These are phyloP conservation scores for Nothophytophthora sp. DNA, from an alignment of 352 stramenopile genomes.

Conservation along the genomic window DNA sequence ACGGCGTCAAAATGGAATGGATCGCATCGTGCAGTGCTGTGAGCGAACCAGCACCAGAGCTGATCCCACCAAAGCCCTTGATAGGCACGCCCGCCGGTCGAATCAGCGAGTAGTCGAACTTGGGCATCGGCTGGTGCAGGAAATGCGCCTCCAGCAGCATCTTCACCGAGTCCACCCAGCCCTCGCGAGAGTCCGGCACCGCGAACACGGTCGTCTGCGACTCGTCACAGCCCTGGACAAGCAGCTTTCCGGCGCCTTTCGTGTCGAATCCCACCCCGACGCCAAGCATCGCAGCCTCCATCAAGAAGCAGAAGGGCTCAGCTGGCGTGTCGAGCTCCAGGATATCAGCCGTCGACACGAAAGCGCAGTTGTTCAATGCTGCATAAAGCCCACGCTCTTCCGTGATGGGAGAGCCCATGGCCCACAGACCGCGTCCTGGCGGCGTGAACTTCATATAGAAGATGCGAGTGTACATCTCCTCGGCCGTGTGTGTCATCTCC, in stretches of 20 bases:
- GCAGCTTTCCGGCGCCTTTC: constrained; percentile 75
- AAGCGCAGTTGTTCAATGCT: constrained; percentile 94
- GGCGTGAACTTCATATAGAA: constrained; percentile 96
- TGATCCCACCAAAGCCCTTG: constrained; percentile 90
- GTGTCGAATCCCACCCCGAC: constrained; percentile 95
- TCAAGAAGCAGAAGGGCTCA: constrained; percentile 94
- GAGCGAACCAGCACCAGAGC: constrained; percentile 79
- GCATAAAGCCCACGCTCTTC: constrained; percentile 83
- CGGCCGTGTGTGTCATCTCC: constrained; percentile 46
- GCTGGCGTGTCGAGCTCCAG: constrained; percentile 53
- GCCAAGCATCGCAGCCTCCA: constrained; percentile 94
- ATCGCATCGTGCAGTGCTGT: constrained; percentile 72
- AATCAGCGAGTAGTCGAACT: constrained; percentile 88
- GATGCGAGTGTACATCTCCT: constrained; percentile 93
- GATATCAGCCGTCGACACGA: constrained; percentile 89
- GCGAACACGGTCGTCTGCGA: constrained; percentile 18
- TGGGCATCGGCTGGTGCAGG: constrained; percentile 26
- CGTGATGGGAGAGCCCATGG: constrained; percentile 93
- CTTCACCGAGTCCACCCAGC: constrained; percentile 89
- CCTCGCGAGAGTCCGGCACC: constrained; percentile 70
- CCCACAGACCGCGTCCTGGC: constrained; percentile 91
- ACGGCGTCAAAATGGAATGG: constrained; percentile 47
- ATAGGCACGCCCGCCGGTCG: constrained; percentile 86
- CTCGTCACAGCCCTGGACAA: constrained; percentile 33
- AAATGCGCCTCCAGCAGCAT: constrained; percentile 89